Evolutionary conservation across 495 filamentous ascomycete species (phyloP), one percentile per base, ranked within the genome.

Genomic region (Neohortaea acidophila): DNA sequence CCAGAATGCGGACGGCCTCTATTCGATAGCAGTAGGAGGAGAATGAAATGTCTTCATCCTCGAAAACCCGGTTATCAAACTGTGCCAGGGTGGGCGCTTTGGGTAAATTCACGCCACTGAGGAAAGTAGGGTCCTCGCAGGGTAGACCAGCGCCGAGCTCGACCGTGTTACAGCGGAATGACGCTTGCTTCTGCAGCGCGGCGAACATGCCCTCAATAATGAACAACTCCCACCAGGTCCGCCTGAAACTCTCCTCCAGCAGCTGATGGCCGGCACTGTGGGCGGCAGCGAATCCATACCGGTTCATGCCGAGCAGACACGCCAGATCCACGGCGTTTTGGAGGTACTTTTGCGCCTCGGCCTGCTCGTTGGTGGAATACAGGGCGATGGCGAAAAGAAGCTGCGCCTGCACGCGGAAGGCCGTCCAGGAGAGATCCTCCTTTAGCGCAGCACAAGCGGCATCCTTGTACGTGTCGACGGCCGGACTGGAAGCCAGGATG

Each of bases 161-260:
- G 11, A 61, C 51, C 10, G 50, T 49, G 33, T 57, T 59, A n/a
- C 64, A 47, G 9, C 41, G 34, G 36, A 62, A 64, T 4, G 43
- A 33, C 20, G 53, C 52, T 3, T 49, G 23, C 33, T 50, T 51
- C 41, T 56, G 54, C 9, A 58, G 43, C 2, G 48, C 66, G 5
- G 70, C 68, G 38, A 72, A 45, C 48, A 72, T 56, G 8, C 61
- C 66, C 49, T 92, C 84, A 11, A 83, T 69, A 28, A 85, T 71
- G 51, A 77, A 91, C 33, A 94, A 57, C 47, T 91, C 82, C 84
- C 84, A 94, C 84, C 83, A 92, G 12, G 84, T 92, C 27, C 85
- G 69, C 19, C 84, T 67, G 68, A 81, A 74, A 51, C 77, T 78
- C 52, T 94, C 85, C 24, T 72, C 76, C 4, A 78, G 54, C 6